Conservation (phyloP, 257 asterid species). For the Solanum rostratum region DNA sequence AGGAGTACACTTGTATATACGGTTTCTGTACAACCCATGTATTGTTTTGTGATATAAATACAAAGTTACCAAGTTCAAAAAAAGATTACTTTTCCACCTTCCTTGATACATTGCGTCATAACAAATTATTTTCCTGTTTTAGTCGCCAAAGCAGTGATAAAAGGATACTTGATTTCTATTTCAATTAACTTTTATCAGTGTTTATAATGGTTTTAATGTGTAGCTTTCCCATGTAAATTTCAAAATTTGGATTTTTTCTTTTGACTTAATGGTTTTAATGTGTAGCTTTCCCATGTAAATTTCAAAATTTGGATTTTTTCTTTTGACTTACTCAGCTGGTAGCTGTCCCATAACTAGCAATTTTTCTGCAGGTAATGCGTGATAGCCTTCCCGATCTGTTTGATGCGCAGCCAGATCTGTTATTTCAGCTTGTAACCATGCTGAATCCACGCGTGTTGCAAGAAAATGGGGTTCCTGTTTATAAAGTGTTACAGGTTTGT, state of each 20-base stretch:
- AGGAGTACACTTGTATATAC: background rate
- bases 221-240: background rate
- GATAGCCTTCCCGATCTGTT: conserved; percentile 86
- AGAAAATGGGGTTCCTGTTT: conserved; percentile 88
- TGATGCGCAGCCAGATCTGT: conserved; percentile 89
- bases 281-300: background rate
- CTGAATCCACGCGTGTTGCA: conserved; percentile 81
- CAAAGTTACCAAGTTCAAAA: background rate
- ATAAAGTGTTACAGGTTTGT: conserved; percentile 75
- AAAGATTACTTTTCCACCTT: background rate
- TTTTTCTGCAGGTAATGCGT: conserved; percentile 61
- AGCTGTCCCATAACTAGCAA: background rate
- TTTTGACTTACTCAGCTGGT: background rate
- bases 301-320: background rate
- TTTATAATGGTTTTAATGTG: background rate
- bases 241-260: background rate
- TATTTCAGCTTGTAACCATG: conserved; percentile 96
- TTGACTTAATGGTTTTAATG: background rate
- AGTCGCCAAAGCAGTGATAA: background rate
- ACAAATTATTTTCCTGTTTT: background rate
- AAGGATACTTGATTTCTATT: background rate
- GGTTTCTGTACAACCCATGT: background rate
- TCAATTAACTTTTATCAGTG: background rate
- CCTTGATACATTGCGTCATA: background rate
- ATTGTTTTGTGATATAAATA: background rate